Evolutionary conservation across 257 asterid genomes (phyloP).

Genomic region (Dorcoceras hygrometricum): DNA sequence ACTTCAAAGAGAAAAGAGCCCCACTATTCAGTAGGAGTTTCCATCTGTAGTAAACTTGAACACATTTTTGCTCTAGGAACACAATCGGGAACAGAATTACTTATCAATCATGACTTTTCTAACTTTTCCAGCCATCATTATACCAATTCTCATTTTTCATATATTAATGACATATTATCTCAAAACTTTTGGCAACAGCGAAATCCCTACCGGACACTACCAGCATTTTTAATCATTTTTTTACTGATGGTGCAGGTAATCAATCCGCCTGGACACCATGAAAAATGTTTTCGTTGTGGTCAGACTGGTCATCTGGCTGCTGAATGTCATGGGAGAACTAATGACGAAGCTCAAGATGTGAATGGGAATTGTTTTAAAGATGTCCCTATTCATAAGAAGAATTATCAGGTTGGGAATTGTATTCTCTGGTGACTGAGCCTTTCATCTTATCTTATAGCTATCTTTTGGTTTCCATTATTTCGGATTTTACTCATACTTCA

Average conservation of each 20-base stretch:
- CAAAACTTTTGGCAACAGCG: background rate
- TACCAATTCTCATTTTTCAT: too few relatives aligned
- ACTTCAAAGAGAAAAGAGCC: background rate
- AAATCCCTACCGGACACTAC: background rate
- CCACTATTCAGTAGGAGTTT: conserved; percentile 4
- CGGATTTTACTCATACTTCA: conserved; percentile 26
- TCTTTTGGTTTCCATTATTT: conserved; percentile 12
- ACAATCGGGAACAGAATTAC: background rate
- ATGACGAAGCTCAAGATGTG: conserved; percentile 35
- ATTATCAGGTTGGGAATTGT: conserved; percentile 70
- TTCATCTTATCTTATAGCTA: conserved; percentile 12
- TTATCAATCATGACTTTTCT: background rate
- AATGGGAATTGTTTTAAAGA: conserved; percentile 48
- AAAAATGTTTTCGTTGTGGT: conserved; percentile 86
- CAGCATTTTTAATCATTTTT: background rate
- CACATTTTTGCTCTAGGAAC: background rate
- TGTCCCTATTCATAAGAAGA: conserved; percentile 70
- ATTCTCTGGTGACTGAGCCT: conserved; percentile 21
- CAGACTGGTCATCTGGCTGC: conserved; percentile 91
- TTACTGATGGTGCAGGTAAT: conserved; percentile 56
- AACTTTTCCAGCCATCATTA: too few relatives aligned
- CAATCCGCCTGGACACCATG: conserved; percentile 74
- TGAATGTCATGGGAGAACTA: conserved; percentile 57
- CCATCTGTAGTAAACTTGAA: too few relatives aligned
- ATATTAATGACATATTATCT: background rate